Conservation (phyloP, 2,329 filamentous ascomycete species). For the Sclerotinia nivalis region DNA sequence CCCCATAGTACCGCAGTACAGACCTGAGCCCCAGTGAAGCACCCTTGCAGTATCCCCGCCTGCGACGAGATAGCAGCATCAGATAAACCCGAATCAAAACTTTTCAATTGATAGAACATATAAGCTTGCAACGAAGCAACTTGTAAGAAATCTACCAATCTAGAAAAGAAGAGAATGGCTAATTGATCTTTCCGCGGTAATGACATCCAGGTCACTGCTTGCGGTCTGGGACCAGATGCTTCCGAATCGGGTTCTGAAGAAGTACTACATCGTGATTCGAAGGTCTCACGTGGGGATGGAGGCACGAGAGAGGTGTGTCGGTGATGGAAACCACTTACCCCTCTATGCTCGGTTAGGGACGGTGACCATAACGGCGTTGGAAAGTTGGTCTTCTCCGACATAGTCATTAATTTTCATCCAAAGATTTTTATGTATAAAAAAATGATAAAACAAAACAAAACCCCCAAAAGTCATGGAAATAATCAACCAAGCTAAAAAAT, state of each 20-base stretch:
- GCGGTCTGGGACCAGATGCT: slow-evolving; percentile 15
- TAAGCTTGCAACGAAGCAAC: slow-evolving; percentile 70
- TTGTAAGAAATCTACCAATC: slow-evolving; percentile 78
- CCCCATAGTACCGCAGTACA: slow-evolving; percentile 83
- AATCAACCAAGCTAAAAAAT: background rate
- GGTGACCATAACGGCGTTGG: background rate
- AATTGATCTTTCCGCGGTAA: slow-evolving; percentile 78
- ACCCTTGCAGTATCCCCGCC: slow-evolving; percentile 74
- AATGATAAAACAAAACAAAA: background rate
- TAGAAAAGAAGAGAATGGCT: slow-evolving; percentile 72
- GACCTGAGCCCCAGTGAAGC: slow-evolving; percentile 82
- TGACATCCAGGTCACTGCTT: slow-evolving; percentile 64
- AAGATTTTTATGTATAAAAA: background rate
- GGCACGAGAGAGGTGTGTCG: slow-evolving; percentile 14
- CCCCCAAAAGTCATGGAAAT: background rate
- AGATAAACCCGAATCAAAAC: slow-evolving; percentile 59
- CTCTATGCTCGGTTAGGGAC: background rate
- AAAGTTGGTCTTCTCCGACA: slow-evolving; percentile 6
- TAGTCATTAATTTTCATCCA: background rate
- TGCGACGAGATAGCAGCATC: slow-evolving; percentile 71
- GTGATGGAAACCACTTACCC: slow-evolving; percentile 12
- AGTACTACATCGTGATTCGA: slow-evolving; percentile 11
- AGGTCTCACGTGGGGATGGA: slow-evolving; percentile 14
- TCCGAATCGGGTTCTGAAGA: slow-evolving; percentile 12
- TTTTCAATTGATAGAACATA: slow-evolving; percentile 86